These are phyloP conservation scores for Kuraishia cidri DNA, from an alignment of 805 yeast genomes.

Conservation along the genomic window DNA sequence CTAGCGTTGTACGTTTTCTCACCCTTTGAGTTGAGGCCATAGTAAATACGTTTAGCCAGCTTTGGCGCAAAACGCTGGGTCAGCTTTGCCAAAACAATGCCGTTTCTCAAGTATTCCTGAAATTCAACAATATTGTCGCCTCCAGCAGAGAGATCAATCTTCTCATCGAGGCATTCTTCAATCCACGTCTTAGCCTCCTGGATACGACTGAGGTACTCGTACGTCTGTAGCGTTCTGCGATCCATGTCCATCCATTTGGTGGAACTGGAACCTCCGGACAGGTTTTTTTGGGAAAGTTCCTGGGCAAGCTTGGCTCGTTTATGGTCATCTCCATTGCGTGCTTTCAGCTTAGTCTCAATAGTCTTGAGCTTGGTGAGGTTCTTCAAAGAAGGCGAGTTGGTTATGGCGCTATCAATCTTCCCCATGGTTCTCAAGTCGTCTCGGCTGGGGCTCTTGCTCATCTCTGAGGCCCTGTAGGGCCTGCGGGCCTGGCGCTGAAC, in stretches of 20 bases:
- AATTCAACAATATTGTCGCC: conserved; percentile 27
- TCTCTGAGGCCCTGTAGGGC: neutral
- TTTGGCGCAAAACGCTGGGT: conserved; percentile 67
- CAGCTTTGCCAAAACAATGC: conserved; percentile 75
- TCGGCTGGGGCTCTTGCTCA: conserved; percentile 7
- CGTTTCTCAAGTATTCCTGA: conserved; percentile 67
- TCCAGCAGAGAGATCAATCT: conserved; percentile 15
- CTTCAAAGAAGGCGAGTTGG: conserved; percentile 25
- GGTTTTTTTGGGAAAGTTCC: too few relatives aligned
- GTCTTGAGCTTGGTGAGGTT: conserved; percentile 19
- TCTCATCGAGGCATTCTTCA: conserved; percentile 21
- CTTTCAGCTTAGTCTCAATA: conserved; percentile 16
- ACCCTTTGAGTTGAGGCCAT: conserved; percentile 35
- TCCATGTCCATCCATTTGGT: conserved; percentile 18
- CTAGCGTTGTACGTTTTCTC: conserved; percentile 18
- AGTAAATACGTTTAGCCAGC: conserved; percentile 44
- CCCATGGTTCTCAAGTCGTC: conserved; percentile 21
- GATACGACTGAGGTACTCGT: conserved; percentile 43
- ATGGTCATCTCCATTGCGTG: conserved; percentile 5
- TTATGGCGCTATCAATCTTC: conserved; percentile 20
- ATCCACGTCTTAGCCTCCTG: conserved; percentile 44
- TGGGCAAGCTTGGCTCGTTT: conserved; percentile 7
- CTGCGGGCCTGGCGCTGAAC: too few relatives aligned
- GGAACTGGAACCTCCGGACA: too few relatives aligned
- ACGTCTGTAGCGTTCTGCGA: conserved; percentile 14